Evolutionary conservation across 495 filamentous ascomycete genomes (phyloP).

Genomic region (Aspergillus sclerotioniger): DNA sequence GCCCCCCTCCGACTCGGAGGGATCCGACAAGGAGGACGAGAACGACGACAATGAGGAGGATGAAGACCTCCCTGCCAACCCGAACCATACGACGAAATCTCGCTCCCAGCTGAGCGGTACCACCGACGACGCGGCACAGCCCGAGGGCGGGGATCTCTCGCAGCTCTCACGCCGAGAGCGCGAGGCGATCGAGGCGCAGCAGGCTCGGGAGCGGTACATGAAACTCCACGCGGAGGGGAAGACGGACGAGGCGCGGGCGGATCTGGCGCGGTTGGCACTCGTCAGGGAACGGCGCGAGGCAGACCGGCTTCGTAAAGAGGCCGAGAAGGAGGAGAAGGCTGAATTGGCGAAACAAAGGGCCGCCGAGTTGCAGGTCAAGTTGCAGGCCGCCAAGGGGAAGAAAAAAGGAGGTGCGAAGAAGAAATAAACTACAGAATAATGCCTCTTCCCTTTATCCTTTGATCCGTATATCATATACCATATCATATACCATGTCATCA

Average conservation of each 20-base stretch:
- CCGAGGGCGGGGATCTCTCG: slow-evolving; percentile 31
- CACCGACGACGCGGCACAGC: slow-evolving; percentile 31
- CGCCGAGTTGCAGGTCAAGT: slow-evolving; percentile 37
- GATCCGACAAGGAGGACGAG: slow-evolving; percentile 57
- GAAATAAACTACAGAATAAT: slow-evolving; percentile 23
- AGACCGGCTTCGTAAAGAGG: slow-evolving; percentile 77
- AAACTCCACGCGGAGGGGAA: slow-evolving; percentile 95
- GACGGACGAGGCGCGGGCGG: slow-evolving; percentile 93
- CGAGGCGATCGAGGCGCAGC: slow-evolving; percentile 83
- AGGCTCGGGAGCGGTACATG: slow-evolving; percentile 85
- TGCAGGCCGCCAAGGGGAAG: slow-evolving; percentile 31
- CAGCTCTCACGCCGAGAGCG: slow-evolving; percentile 79
- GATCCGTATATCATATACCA: background rate
- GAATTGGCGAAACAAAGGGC: slow-evolving; percentile 51
- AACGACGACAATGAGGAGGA: slow-evolving; percentile 57
- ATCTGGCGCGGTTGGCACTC: slow-evolving; percentile 75
- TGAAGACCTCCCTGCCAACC: slow-evolving; percentile 75
- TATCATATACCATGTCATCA: too few relatives aligned
- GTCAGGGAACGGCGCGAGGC: slow-evolving; percentile 85
- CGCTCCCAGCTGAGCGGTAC: slow-evolving; percentile 55
- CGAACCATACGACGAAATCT: slow-evolving; percentile 79
- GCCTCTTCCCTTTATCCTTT: background rate
- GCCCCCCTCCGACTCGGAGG: slow-evolving; percentile 65
- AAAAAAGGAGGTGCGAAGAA: slow-evolving; percentile 39
- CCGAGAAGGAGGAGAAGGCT: slow-evolving; percentile 72